Evolutionary conservation across 768 basidiomycete species (phyloP).

Genomic region (Termitomyces titanicus): DNA sequence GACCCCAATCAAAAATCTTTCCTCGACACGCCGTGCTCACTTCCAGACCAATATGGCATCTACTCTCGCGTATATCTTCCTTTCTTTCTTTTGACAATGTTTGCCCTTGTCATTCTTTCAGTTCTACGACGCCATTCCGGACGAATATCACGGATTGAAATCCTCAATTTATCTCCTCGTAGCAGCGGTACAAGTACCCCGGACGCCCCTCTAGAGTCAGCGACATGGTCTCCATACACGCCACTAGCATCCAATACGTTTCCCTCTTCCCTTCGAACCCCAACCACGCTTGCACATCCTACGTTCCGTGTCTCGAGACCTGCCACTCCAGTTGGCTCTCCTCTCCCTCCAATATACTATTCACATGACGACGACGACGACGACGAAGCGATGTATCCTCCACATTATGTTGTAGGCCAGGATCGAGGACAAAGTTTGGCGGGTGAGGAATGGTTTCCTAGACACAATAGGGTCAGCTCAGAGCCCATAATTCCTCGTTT

Average conservation of each 20-base stretch:
- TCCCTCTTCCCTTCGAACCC: constrained; percentile 37
- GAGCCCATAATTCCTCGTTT: constrained; percentile 26
- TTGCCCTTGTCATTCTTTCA: constrained; percentile 48
- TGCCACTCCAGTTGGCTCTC: constrained; percentile 37
- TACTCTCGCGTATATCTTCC: constrained; percentile 66
- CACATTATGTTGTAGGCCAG: constrained; percentile 42
- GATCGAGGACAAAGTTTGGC: constrained; percentile 30
- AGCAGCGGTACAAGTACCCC: constrained; percentile 23
- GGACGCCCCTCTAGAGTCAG: constrained; percentile 30
- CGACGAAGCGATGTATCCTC: constrained; percentile 47
- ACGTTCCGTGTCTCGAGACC: constrained; percentile 41
- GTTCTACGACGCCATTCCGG: constrained; percentile 37
- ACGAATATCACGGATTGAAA: constrained; percentile 23
- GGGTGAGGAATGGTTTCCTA: constrained; percentile 34
- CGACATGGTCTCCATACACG: constrained; percentile 41
- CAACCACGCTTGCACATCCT: constrained; percentile 28
- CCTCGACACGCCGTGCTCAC: constrained; percentile 65
- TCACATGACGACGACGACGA: constrained; percentile 47
- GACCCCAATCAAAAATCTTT: constrained; percentile 37
- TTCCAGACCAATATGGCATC: constrained; percentile 70
- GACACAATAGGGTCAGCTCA: constrained; percentile 14
- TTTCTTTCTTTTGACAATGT: constrained; percentile 32
- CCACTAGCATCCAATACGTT: constrained; percentile 26
- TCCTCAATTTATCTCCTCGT: constrained; percentile 26
- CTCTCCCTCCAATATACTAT: constrained; percentile 30